Evolutionary conservation across 2,329 filamentous ascomycete species (phyloP).

Genomic region (Fusarium sp.): DNA sequence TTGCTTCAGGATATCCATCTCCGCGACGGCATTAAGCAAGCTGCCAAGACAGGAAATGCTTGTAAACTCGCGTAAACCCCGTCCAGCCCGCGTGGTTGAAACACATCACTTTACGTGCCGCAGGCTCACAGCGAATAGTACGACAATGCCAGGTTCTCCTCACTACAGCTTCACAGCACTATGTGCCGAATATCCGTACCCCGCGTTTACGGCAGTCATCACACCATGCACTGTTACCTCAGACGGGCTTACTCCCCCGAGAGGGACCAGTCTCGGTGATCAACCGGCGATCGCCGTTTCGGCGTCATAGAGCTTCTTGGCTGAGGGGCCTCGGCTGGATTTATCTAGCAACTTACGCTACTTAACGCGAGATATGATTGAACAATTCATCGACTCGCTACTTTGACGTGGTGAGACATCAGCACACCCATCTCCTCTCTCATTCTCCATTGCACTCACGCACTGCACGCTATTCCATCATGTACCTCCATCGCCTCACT

Average conservation of each 20-base stretch:
- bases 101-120: background rate
- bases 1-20: too few relatives aligned
- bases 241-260: slow-evolving; percentile 18
- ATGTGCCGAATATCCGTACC: slow-evolving; percentile 37
- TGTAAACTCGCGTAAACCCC: background rate
- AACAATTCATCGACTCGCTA: background rate
- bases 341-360: background rate
- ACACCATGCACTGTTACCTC: slow-evolving; percentile 16
- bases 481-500: slow-evolving; percentile 31
- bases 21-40: too few relatives aligned
- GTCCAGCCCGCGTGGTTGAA: background rate
- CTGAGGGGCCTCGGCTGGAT: slow-evolving; percentile 12
- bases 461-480: slow-evolving; percentile 10
- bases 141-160: background rate
- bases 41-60: too few relatives aligned
- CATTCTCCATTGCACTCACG: background rate
- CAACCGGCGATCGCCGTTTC: slow-evolving; percentile 32
- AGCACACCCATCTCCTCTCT: background rate
- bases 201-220: slow-evolving; percentile 26
- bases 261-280: slow-evolving; percentile 32
- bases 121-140: background rate
- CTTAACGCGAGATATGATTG: slow-evolving; percentile 17
- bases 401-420: background rate
- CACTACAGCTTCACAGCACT: slow-evolving; percentile 1
- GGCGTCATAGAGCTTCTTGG: slow-evolving; percentile 16